phyloP scores from a whole-genome alignment of 208 protist genomes.

The Leishmania tropica region DNA sequence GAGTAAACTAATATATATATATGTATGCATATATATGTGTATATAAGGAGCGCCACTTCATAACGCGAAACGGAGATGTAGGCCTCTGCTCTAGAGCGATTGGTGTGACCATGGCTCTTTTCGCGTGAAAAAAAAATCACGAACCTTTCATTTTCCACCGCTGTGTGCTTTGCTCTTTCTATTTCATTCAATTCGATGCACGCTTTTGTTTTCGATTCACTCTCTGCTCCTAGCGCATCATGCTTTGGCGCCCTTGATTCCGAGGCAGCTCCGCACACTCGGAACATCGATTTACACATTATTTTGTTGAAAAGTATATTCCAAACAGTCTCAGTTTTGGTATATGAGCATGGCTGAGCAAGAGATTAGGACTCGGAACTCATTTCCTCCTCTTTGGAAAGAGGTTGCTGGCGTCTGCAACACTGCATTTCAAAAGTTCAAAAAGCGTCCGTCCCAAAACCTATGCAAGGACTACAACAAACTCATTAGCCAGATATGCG shows the following conservation, averaged over 20 bases:
- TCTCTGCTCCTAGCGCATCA: neutral
- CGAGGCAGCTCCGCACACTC: neutral
- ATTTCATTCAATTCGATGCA: neutral
- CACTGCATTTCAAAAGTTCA: conserved; percentile 34
- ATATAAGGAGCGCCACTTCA: neutral
- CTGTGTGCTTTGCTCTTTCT: neutral
- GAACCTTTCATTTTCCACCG: neutral
- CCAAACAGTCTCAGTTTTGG: neutral
- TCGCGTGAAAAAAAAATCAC: neutral
- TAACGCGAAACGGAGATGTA: neutral
- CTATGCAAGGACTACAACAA: conserved; percentile 48
- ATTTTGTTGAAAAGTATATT: neutral
- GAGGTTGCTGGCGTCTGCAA: conserved; percentile 36
- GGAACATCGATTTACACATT: neutral
- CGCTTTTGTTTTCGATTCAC: neutral
- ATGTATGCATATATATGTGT: neutral
- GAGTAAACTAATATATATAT: neutral
- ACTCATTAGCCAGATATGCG: conserved; percentile 41
- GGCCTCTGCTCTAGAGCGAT: neutral
- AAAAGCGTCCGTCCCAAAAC: conserved; percentile 31
- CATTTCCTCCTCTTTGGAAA: conserved; percentile 45
- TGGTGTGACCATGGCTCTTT: neutral
- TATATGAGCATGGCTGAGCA: neutral
- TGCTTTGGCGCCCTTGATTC: neutral
- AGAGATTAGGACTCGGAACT: conserved; percentile 15